Evolutionary conservation across 345 rosid genomes (phyloP), one percentile per base, ranked within the genome.

Genomic region (Moringa oleifera): DNA sequence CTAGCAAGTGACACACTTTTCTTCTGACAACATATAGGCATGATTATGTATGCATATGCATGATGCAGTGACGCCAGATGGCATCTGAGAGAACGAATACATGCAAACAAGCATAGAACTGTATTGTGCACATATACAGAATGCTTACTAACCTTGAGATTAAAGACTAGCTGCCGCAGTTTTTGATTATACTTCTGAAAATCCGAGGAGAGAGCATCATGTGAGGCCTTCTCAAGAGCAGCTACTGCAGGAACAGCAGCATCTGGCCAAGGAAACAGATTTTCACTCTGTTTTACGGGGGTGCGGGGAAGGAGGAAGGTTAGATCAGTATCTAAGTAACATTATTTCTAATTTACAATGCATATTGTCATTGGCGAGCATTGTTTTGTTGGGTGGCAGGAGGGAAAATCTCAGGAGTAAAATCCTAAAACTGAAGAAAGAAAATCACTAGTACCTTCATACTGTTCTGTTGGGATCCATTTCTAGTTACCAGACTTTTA

Each of bases 131-230:
- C 20, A 69, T 4, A 59, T 18, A 53, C 31, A 6, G 25, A 64
- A 49, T 31, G 53, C 59, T 61, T 33, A 66, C 81, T 45, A 55
- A 88, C 97, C 96, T 81, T 91, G 70, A 94, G 87, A 84, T 94
- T 94, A 77, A 86, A 94, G 59, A 71, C 74, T 58, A 94, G 72
- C 67, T 85, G 83, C 63, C 99, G 82, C 88, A 94, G 25, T 75
- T 88, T 88, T 66, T 88, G 95, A 74, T 91, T 94, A 64, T 90
- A 94, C 68, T 94, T 94, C 62, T 88, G 94, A 67, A 72, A 88
- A 81, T 94, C 96, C 0, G 73, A 69, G 16, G 88, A 73, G 68
- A 90, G 80, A 52, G 93, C 60, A 54, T 80, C 87, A 75, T 90
- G 91, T 15, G 86, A 77, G 18, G 85, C 96, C 75, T 80, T 75